phyloP scores from a whole-genome alignment of 257 asterid species.

The Petrea volubilis region DNA sequence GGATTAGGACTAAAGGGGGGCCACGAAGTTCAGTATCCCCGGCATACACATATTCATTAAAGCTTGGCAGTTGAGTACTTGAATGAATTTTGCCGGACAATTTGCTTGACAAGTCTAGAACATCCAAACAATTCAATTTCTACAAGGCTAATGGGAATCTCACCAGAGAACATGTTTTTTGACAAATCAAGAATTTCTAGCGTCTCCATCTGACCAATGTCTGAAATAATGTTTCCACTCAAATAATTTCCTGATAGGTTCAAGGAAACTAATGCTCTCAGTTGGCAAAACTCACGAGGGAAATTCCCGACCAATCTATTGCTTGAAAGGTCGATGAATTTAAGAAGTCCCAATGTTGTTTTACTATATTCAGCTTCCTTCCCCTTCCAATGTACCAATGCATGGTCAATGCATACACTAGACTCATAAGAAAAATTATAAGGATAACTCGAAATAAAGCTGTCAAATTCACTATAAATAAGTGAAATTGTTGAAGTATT shows the following conservation, averaged over 20 bases:
- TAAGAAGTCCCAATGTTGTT: conserved; percentile 20
- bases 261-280: conserved; percentile 25
- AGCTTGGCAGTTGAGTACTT: too few relatives aligned
- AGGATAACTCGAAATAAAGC: too few relatives aligned
- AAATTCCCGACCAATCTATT: conserved; percentile 27
- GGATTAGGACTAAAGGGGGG: too few relatives aligned
- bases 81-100: too few relatives aligned
- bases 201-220: conserved; percentile 35
- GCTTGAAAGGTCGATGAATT: conserved; percentile 36
- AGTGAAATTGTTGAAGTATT: too few relatives aligned
- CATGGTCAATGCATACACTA: neutral
- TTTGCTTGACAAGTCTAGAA: conserved; percentile 38
- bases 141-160: conserved; percentile 28
- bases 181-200: conserved; percentile 41
- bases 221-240: conserved; percentile 24
- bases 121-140: neutral
- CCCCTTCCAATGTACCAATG: conserved; percentile 32
- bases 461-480: too few relatives aligned
- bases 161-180: conserved; percentile 31
- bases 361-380: conserved; percentile 3
- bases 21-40: too few relatives aligned
- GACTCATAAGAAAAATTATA: too few relatives aligned
- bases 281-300: neutral
- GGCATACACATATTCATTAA: too few relatives aligned
- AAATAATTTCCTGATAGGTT: conserved; percentile 36